Conservation (phyloP, 2,329 filamentous ascomycete genomes). For the Colletotrichum sublineola region DNA sequence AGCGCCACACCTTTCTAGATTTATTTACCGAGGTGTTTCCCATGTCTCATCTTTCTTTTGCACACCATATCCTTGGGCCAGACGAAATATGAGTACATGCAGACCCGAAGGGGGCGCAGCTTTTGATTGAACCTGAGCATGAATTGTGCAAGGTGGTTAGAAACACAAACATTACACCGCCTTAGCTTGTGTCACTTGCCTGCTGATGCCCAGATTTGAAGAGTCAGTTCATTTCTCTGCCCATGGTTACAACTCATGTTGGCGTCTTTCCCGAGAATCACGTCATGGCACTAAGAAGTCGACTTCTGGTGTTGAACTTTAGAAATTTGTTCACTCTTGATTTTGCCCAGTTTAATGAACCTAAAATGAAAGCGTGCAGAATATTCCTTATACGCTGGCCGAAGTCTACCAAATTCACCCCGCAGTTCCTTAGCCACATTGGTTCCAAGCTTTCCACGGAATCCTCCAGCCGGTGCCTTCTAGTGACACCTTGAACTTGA, state of each 20-base stretch:
- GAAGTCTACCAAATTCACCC: neutral
- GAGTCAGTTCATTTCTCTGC: too few relatives aligned
- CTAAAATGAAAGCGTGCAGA: neutral
- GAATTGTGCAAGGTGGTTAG: neutral
- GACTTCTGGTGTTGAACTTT: neutral
- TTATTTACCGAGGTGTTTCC: neutral
- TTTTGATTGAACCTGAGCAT: neutral
- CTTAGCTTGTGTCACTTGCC: conserved; percentile 8
- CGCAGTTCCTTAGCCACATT: too few relatives aligned
- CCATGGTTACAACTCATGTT: too few relatives aligned
- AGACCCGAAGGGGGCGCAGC: neutral
- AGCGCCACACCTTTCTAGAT: neutral
- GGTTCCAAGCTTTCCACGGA: neutral
- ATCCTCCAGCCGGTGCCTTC: too few relatives aligned
- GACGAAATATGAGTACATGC: neutral
- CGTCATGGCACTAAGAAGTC: neutral
- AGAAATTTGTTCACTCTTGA: neutral
- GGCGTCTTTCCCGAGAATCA: neutral
- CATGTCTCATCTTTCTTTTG: neutral
- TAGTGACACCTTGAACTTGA: neutral
- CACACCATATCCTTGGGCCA: neutral
- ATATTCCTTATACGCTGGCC: neutral
- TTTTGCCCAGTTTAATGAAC: neutral
- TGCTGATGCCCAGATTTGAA: neutral
- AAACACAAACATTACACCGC: conserved; percentile 19